phyloP scores from a whole-genome alignment of 371 early-diverging fungal species.

The Haplosporangium sp. region DNA sequence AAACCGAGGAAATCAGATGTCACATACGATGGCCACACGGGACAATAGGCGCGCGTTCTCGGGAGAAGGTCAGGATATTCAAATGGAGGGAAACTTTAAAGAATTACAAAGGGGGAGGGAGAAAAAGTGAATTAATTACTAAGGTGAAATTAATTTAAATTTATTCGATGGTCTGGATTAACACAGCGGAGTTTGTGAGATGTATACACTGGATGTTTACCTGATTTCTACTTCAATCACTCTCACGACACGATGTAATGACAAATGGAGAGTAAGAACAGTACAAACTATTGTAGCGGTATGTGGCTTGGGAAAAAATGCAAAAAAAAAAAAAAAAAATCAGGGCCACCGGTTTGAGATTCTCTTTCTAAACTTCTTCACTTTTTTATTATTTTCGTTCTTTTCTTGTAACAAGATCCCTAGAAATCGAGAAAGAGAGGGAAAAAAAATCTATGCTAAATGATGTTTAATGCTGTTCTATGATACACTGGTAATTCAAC shows the following conservation, averaged over 20 bases:
- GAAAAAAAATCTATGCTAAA: constrained; percentile 12
- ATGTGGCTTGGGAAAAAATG: neutral
- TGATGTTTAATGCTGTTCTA: neutral
- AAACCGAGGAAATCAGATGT: neutral
- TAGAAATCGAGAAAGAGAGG: constrained; percentile 21
- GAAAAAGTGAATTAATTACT: too few relatives aligned
- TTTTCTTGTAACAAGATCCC: constrained; percentile 30
- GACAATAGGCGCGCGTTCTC: neutral
- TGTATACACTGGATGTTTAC: too few relatives aligned
- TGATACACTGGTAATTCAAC: constrained; percentile 22
- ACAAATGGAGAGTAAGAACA: too few relatives aligned
- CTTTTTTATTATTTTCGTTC: constrained; percentile 30
- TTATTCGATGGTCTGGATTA: too few relatives aligned
- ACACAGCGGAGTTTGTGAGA: too few relatives aligned
- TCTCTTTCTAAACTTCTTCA: constrained; percentile 37
- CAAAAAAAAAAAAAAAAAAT: neutral
- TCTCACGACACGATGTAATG: too few relatives aligned
- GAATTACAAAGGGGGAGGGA: neutral
- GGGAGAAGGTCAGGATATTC: neutral
- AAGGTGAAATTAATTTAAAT: too few relatives aligned
- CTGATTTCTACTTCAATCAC: too few relatives aligned
- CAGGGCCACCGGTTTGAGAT: neutral
- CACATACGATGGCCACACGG: neutral
- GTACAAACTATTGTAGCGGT: too few relatives aligned
- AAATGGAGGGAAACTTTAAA: neutral